Base-by-base conservation (phyloP, 2,329 filamentous ascomycete species). In the Trichoderma sp. region DNA sequence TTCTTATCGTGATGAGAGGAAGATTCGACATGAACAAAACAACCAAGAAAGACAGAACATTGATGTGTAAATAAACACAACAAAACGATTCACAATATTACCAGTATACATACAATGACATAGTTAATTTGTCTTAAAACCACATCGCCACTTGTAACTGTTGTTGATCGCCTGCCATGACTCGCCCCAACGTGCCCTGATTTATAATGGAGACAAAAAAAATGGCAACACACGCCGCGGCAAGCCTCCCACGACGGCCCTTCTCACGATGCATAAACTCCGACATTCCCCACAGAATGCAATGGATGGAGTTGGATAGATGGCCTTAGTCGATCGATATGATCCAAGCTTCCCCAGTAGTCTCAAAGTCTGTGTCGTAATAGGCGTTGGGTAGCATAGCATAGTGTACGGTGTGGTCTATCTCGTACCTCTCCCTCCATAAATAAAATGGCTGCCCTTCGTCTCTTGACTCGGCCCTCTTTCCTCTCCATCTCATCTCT, bases 261-360 rank as follows among this genome's bases (percentile, higher is more conserved):
- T 24, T 21, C 26, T 15, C 18, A 47, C 21, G 53, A 39, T 61
- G 56, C 57, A 28, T 53, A 61, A 70, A 70, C 56, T 32, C 66
- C 57, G 66, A 61, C 15, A 39, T 62, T 70, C 66, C 66, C 66
- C 66, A 70, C 66, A 62, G 57, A 70, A 70, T n/a, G 57, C 56
- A 43, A 70, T 70, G 57, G 66, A 70, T 14, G 9, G 53, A 47
- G 28, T 11, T 58, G 64, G 51, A 60, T 65, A 26, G 34, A 51
- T 26, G 32, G 53, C 24, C 26, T 11, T 30, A 18, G 18, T 47
- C 36, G 61, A 47, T 47, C 21, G 64, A 67, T 67, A 67, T 57
- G 64, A 67, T 24, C 47, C 64, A 68, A 68, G 65, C 65, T 58
- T 26, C 53, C 66, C 32, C 56, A n/a, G n/a, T 61, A 51, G 66